Base-by-base conservation (phyloP, 257 asterid genomes). In the Schizonepeta tenuifolia region DNA sequence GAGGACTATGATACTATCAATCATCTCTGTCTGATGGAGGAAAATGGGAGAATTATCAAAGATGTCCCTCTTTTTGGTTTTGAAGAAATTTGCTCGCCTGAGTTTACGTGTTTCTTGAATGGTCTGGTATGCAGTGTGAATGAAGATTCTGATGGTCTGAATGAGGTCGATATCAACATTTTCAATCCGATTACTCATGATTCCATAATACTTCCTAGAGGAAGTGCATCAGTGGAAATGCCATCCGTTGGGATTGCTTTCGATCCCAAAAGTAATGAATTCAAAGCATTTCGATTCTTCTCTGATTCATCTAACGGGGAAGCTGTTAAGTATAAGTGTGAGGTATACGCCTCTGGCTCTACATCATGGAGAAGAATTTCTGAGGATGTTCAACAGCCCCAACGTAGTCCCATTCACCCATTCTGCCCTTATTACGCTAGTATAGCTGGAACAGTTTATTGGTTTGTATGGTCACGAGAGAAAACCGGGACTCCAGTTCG, bases 261-360 rank as follows among this genome's bases (percentile, higher is more conserved):
- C 10, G 76, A 80, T 65, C 68, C 76, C 40, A 56, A 53, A 46
- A 67, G 15, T 18, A 12, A 22, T 8, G 20, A 47, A 20, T 79
- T 70, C 17, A 79, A 71, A 67, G 72, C 62, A 3, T 75, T 58
- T 47, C 71, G 78, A 17, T 75, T 79, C 53, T 79, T 75, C 72
- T 35, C 62, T 4, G 63, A 31, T 66, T 3, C 38, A 2, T 14
- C 62, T 9, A 35, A 49, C 9, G 28, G 22, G 49, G 38, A 46
- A 14, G 65, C 11, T 38, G 64, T 14, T 14, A 24, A 10, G 58
- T 75, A 22, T 35, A 60, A 18, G 51, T 79, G 80, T 14, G 78
- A 80, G 55, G 78, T 75, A 1, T 80, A 71, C 58, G 46, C 67
- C 12, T 49, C 81, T 67, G 5, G 24, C 41, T 67, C 72, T 22